Base-by-base conservation (phyloP, 192 early-diverging fungal genomes). In the Ramicandelaber brevisporus region DNA sequence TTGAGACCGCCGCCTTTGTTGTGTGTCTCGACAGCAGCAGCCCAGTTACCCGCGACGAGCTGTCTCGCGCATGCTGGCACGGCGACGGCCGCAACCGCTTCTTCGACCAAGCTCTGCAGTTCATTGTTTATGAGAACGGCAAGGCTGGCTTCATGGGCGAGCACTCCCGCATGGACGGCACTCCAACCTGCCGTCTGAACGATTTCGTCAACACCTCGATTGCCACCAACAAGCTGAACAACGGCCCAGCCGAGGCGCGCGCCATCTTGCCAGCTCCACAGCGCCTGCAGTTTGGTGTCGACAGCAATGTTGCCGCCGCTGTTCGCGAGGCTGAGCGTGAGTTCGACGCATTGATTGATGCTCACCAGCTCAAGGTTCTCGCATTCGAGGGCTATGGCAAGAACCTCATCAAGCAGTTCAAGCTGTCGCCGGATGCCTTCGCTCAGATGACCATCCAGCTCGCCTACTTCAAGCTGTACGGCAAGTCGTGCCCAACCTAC, bases 61-160 rank as follows among this genome's bases (percentile, higher is more conserved):
- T 68, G 31, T 73, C 70, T 24, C 71, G 78, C 34, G 72, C 70
- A 33, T 84, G 72, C 59, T 97, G 86, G 90, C 81, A 84, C 38
- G 90, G 90, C 26, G 73, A 92, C 47, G 90, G 87, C 27, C 68
- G 70, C 37, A 97, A 97, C 63, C 77, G 90, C 36, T 97, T 74
- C 70, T 90, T 82, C 57, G 90, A 97, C 64, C 92, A 97, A 61
- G 59, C 80, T 22, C 58, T 83, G 34, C 87, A 97, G 60, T 90
- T 97, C 29, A 78, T 93, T 50, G 76, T 92, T 29, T 84, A 78
- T 55, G 87, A 87, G 36, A 97, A 97, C 63, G 90, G 83, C 40
- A 86, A 82, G 53, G 85, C 87, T 27, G 90, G 83, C 14, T 88
- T 92, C 62, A 64, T 70, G 23, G 87, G 72, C 33, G 90, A 97